A percentile compares a stretch with the other conserved stretches of the same genome.
These are phyloP conservation scores for Gardenia jasminoides DNA, from an alignment of 257 asterid species.

Conservation along the genomic window DNA sequence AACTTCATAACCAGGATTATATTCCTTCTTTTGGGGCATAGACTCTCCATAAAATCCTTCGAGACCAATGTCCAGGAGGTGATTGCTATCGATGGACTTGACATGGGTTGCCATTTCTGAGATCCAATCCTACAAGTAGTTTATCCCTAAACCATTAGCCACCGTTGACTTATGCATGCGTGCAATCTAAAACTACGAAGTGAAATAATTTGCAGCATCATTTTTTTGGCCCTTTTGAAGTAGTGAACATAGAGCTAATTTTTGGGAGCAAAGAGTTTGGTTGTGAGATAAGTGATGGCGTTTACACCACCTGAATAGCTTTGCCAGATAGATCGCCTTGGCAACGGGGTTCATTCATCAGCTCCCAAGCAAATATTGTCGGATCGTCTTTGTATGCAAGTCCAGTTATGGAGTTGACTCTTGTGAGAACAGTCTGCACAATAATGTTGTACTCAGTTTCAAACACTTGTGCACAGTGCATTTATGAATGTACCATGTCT, in stretches of 20 bases:
- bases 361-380: slow-evolving; percentile 40
- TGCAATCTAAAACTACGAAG: too few relatives aligned
- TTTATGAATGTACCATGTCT: too few relatives aligned
- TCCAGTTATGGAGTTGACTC: slow-evolving; percentile 31
- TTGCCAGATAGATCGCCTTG: slow-evolving; percentile 26
- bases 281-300: background rate
- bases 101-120: slow-evolving; percentile 54
- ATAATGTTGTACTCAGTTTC: too few relatives aligned
- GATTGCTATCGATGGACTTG: slow-evolving; percentile 53
- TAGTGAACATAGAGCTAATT: too few relatives aligned
- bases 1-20: slow-evolving; percentile 71
- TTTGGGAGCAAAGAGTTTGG: too few relatives aligned
- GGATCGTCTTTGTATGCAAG: slow-evolving; percentile 35
- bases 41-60: slow-evolving; percentile 90
- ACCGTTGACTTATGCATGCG: too few relatives aligned
- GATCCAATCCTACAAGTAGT: slow-evolving; percentile 14
- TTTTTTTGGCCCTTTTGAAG: too few relatives aligned
- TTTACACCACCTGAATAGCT: slow-evolving; percentile 25
- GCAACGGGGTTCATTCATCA: slow-evolving; percentile 44
- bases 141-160: background rate
- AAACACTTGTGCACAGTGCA: background rate
- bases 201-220: too few relatives aligned
- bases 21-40: slow-evolving; percentile 46
- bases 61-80: slow-evolving; percentile 65
- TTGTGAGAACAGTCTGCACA: slow-evolving; percentile 30